Percentiles rank a stretch among this genome's conserved stretches.
Conservation (phyloP, 352 stramenopile genomes). For the Pythium sp. region DNA sequence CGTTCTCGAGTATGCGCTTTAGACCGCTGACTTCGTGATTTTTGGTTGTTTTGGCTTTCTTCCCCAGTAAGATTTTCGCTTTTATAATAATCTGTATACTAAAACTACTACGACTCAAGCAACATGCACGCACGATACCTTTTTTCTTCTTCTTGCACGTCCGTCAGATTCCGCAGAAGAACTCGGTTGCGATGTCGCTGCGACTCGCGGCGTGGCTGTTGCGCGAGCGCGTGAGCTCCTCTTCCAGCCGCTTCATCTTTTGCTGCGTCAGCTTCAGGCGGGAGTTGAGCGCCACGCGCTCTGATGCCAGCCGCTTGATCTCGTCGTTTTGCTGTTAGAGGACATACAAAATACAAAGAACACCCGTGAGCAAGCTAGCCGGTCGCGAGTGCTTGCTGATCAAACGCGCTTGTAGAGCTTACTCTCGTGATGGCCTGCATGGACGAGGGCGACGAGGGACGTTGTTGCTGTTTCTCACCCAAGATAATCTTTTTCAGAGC, state of each 20-base stretch:
- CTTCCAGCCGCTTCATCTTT: slow-evolving; percentile 53
- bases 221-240: slow-evolving; percentile 50
- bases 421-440: slow-evolving; percentile 22
- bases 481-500: slow-evolving; percentile 19
- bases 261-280: slow-evolving; percentile 53
- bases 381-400: slow-evolving; percentile 10
- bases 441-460: slow-evolving; percentile 12
- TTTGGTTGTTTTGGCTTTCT: background rate
- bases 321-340: slow-evolving; percentile 47
- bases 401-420: slow-evolving; percentile 7
- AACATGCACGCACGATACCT: background rate
- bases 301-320: slow-evolving; percentile 45
- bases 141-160: background rate
- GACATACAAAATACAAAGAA: slow-evolving; percentile 22
- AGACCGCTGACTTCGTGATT: slow-evolving; percentile 9
- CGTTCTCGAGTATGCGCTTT: slow-evolving; percentile 63
- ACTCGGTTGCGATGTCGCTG: slow-evolving; percentile 49
- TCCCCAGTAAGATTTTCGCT: background rate
- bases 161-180: slow-evolving; percentile 63
- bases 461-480: slow-evolving; percentile 17
- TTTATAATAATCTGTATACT: slow-evolving; percentile 13
- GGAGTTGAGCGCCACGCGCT: slow-evolving; percentile 41
- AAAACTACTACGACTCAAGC: background rate
- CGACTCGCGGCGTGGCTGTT: slow-evolving; percentile 41
- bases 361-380: slow-evolving; percentile 17